Base-by-base conservation (phyloP, 139 green algal genomes). In the Auxenochlorella pyrenoidosa region DNA sequence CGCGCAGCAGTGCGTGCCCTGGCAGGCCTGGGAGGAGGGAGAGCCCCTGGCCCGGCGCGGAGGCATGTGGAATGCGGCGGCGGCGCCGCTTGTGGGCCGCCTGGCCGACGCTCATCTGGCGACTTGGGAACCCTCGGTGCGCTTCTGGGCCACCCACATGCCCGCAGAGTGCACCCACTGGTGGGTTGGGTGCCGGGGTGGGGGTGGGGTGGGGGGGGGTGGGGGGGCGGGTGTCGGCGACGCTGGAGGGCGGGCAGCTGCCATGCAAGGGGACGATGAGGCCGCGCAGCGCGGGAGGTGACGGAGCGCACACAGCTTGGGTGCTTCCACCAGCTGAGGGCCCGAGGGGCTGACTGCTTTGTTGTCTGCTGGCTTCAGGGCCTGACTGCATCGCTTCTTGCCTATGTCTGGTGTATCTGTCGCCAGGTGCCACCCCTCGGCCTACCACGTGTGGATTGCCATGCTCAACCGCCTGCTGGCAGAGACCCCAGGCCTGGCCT, bases 401-500 rank as follows among this genome's bases (percentile, higher is more conserved):
- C n/a, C n/a, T n/a, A n/a, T n/a, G 21, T 40, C 32, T 5, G 30
- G 2, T 10, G 2, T 5, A 18, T 2, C 32, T 38, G 30, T 32
- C 66, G 2, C 3, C 66, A 73, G 66, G 66, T 91, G 85, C 77
- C 85, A 89, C 51, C 89, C 89, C 13, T 65, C 40, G 4, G 75
- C 71, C n/a, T 91, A 91, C 78, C 89, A 91, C 32, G 41, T 88
- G 18, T 91, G 89, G 89, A 75, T 90, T 5, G 75, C 71, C 22
- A 41, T 88, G 28, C 68, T 88, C 5, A 54, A 85, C 5, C 13
- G 47, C 4, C 44, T 72, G 38, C 66, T 90, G 68, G 19, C 40
- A 47, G 63, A 78, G 65, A 73, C 26, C 0, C 66, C 66, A 15
- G 66, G 66, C 32, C 66, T 73, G 32, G 66, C 66, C 22, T 12